Conservation (phyloP, 768 basidiomycete genomes). For the Cubamyces sp. region DNA sequence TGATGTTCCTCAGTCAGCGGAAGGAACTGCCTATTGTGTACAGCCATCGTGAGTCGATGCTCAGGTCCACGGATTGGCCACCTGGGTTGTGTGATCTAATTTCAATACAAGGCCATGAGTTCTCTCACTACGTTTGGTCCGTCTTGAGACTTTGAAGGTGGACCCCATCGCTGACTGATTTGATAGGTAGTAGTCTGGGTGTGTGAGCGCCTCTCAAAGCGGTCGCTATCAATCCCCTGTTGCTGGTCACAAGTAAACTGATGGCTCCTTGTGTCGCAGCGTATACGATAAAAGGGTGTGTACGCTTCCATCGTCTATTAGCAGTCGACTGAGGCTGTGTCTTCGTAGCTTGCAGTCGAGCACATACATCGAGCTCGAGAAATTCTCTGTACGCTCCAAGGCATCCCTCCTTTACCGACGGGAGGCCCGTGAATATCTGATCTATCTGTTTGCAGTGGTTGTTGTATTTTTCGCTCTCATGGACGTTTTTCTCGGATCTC, state of each 20-base stretch:
- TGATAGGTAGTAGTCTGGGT: neutral
- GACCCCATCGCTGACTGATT: neutral
- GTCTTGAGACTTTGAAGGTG: too few species aligned
- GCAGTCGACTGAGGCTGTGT: neutral
- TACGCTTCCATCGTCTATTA: neutral
- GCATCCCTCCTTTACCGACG: too few species aligned
- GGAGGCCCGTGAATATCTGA: too few species aligned
- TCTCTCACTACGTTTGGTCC: neutral
- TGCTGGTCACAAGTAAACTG: too few species aligned
- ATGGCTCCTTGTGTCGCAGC: neutral
- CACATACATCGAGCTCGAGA: neutral
- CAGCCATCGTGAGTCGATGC: neutral
- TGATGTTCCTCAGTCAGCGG: neutral
- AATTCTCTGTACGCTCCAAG: neutral
- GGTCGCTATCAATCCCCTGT: too few species aligned
- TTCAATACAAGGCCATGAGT: neutral
- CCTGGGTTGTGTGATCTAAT: neutral
- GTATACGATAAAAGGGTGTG: neutral
- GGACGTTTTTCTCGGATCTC: conserved; percentile 25
- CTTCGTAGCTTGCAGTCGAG: neutral
- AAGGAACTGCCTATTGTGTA: neutral
- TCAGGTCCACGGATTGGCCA: neutral
- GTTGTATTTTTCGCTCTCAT: too few species aligned
- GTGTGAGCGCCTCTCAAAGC: neutral
- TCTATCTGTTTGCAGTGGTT: too few species aligned